phyloP scores from a whole-genome alignment of 805 yeast genomes.

The Ogataea trehalophila region DNA sequence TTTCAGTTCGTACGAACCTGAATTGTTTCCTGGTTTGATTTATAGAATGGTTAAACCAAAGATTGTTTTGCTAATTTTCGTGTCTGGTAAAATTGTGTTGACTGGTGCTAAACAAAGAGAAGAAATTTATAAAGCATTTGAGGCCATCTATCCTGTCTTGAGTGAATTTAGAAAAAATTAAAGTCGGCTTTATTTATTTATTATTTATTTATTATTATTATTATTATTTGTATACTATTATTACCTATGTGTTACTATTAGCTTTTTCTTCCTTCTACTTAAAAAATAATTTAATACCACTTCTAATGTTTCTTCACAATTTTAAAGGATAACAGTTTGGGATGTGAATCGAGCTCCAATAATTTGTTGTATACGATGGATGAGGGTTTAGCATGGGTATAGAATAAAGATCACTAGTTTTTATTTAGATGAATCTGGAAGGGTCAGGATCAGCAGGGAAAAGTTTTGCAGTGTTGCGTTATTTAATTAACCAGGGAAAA shows the following conservation, averaged over 20 bases:
- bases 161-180: slow-evolving; percentile 84
- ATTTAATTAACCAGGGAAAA: too few relatives aligned
- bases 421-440: too few relatives aligned
- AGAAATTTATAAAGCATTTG: slow-evolving; percentile 97
- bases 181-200: neutral
- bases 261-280: neutral
- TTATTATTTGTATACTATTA: slow-evolving; percentile 1
- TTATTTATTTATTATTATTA: neutral
- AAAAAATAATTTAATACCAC: too few relatives aligned
- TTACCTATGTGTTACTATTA: neutral
- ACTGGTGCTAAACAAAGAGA: slow-evolving; percentile 99
- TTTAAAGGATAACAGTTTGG: too few relatives aligned
- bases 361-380: too few relatives aligned
- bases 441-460: too few relatives aligned
- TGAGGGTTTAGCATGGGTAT: too few relatives aligned
- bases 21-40: slow-evolving; percentile 94
- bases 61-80: slow-evolving; percentile 91
- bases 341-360: too few relatives aligned
- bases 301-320: too few relatives aligned
- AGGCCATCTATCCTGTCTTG: slow-evolving; percentile 95
- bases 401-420: too few relatives aligned
- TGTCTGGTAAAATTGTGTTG: slow-evolving; percentile 93
- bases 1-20: slow-evolving; percentile 98
- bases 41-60: slow-evolving; percentile 99
- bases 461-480: too few relatives aligned